phyloP scores from a whole-genome alignment of 768 basidiomycete genomes.

The Boletus reticuloceps region DNA sequence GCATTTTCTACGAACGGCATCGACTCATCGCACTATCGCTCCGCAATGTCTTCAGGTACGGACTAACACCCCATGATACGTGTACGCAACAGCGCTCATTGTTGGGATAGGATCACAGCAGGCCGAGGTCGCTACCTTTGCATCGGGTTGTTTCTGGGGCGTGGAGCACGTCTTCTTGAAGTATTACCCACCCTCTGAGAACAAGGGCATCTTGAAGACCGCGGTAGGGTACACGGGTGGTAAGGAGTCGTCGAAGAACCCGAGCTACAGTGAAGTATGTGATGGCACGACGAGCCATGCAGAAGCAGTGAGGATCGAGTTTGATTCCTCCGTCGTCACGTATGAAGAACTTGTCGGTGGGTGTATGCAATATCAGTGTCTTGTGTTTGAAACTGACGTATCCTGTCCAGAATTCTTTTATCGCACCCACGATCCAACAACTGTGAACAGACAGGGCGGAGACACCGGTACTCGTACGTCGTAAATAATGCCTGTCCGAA shows the following conservation, averaged over 20 bases:
- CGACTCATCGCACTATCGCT: slow-evolving; percentile 39
- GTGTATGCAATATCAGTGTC: slow-evolving; percentile 27
- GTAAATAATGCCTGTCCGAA: background rate
- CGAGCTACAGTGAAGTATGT: slow-evolving; percentile 76
- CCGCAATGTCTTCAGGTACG: slow-evolving; percentile 37
- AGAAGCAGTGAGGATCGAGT: slow-evolving; percentile 83
- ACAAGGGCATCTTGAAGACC: slow-evolving; percentile 74
- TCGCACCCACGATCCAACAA: slow-evolving; percentile 91
- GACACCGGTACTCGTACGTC: slow-evolving; percentile 77
- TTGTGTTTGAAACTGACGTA: background rate
- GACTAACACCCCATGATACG: background rate
- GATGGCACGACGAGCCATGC: slow-evolving; percentile 82
- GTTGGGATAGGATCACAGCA: slow-evolving; percentile 42
- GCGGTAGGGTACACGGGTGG: slow-evolving; percentile 83
- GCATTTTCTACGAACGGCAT: slow-evolving; percentile 21
- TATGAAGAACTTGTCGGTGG: slow-evolving; percentile 86
- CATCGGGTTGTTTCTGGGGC: slow-evolving; percentile 78
- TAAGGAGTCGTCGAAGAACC: slow-evolving; percentile 48
- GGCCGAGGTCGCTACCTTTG: slow-evolving; percentile 47
- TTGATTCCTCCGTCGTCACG: slow-evolving; percentile 71
- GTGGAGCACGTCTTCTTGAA: slow-evolving; percentile 84
- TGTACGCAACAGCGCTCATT: slow-evolving; percentile 1
- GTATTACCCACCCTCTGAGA: slow-evolving; percentile 65
- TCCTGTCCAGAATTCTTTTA: slow-evolving; percentile 85
- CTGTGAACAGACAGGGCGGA: slow-evolving; percentile 71